Conservation (phyloP, 78 protist species). For the Cavenderia fasciculata region DNA sequence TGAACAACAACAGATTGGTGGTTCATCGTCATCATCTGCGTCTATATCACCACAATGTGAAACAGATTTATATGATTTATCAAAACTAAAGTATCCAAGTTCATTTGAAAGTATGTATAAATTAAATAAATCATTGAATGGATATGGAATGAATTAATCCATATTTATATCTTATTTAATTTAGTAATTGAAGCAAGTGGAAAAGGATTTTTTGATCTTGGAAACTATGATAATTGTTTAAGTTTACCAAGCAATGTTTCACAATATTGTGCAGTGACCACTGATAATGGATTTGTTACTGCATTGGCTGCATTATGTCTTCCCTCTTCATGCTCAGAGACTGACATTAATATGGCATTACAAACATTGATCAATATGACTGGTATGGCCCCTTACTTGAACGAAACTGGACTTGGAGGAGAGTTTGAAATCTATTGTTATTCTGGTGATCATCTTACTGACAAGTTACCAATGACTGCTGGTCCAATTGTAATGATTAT, state of each 20-base stretch:
- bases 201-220: too few relatives aligned
- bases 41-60: too few relatives aligned
- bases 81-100: too few relatives aligned
- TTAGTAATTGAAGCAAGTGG: too few relatives aligned
- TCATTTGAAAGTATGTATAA: too few relatives aligned
- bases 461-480: background rate
- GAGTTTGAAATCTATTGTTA: background rate
- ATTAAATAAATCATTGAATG: too few relatives aligned
- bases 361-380: background rate
- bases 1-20: too few relatives aligned
- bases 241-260: conserved; percentile 8
- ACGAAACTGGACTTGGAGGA: background rate
- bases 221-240: conserved; percentile 44
- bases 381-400: background rate
- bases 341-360: background rate
- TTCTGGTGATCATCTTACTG: background rate
- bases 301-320: background rate
- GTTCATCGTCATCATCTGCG: too few relatives aligned
- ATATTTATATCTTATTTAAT: too few relatives aligned
- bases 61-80: too few relatives aligned
- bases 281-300: background rate
- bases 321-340: background rate
- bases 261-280: conserved; percentile 30
- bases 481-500: conserved; percentile 10
- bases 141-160: too few relatives aligned